phyloP scores from a whole-genome alignment of 1,284 basidiomycete genomes.

The Pseudozyma hubeiensis region DNA sequence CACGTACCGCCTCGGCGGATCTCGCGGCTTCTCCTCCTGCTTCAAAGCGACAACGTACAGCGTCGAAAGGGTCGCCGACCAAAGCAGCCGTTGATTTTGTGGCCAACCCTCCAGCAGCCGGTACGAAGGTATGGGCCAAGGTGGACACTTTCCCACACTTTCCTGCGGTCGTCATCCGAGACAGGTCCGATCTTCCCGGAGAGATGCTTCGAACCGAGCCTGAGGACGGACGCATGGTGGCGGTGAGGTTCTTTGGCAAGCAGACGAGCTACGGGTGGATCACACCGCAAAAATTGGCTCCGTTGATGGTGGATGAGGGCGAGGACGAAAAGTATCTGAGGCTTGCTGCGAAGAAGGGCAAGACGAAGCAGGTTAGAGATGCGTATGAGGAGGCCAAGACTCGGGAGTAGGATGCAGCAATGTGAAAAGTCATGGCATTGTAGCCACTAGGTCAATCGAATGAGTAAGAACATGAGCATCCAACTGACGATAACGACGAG shows the following conservation, averaged over 20 bases:
- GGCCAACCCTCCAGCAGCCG: conserved; percentile 6
- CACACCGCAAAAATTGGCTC: conserved; percentile 5
- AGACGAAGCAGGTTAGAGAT: conserved; percentile 22
- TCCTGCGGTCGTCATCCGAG: conserved; percentile 22
- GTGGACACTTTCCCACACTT: conserved; percentile 33
- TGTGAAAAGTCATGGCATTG: not conserved
- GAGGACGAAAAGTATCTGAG: conserved; percentile 29
- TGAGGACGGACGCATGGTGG: conserved; percentile 5
- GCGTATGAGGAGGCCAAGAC: conserved; percentile 33
- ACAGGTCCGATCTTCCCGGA: conserved; percentile 5
- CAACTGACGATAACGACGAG: conserved; percentile 61
- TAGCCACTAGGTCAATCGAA: conserved; percentile 56
- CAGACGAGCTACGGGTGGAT: conserved; percentile 29
- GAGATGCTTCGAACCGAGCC: conserved; percentile 2
- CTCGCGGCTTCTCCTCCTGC: conserved; percentile 13
- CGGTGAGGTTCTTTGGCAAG: conserved; percentile 32
- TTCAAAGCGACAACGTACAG: conserved; percentile 10
- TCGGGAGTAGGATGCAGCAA: not conserved
- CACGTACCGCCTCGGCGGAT: conserved; percentile 8
- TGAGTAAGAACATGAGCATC: conserved; percentile 66
- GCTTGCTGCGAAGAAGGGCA: conserved; percentile 17
- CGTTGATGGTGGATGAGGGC: conserved; percentile 10
- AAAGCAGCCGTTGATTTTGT: conserved; percentile 1
- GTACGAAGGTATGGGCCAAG: conserved; percentile 48
- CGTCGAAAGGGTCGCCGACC: not conserved